Evolutionary conservation across 2,329 filamentous ascomycete species (phyloP), one percentile per base, ranked within the genome.

Genomic region (Juglanconis oblonga): DNA sequence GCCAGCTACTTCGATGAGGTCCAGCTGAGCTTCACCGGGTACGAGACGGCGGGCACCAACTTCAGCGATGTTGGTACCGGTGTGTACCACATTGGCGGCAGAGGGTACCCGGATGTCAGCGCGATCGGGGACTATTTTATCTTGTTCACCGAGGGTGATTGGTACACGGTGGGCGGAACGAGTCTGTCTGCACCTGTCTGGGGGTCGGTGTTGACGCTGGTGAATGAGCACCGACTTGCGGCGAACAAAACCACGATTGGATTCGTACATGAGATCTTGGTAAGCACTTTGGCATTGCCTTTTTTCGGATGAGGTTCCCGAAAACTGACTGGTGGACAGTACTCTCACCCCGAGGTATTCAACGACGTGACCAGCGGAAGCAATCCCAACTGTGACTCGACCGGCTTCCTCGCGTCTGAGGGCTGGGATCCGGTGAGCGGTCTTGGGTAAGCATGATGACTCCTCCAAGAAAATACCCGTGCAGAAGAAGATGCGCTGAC

Each of bases 201-300:
- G 64, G 79, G 76, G 0, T 70, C 76, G 0, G 74, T 82, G 44
- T 66, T 84, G 33, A 83, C 78, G 1, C 66, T 81, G 64, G 72
- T 83, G 40, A 82, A 82, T 62, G 81, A 83, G 67, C 78, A 78
- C 66, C 70, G 80, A 29, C 65, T 82, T 31, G 73, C 73, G 7
- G 71, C 67, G 1, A 76, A 76, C 2, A 82, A 81, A 69, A 68
- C 72, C 5, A 70, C 79, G 0, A 74, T 84, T 10, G 81, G 81
- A 0, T 84, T 84, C 64, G 68, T 84, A 24, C 80, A 84, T 54
- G 80, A 77, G 1, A 75, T 77, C 45, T 66, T 83, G 74, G 78
- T 62, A 67, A 61, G 66, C 59, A 14, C 11, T 33, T 24, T 11
- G 7, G 24, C 32, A 38, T 38, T 38, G 35, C 8, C 11, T 3